Percentiles rank a stretch among this genome's conserved stretches.
Evolutionary conservation across 2,329 filamentous ascomycete genomes (phyloP).

Genomic region (Colletotrichum chlorophyti): DNA sequence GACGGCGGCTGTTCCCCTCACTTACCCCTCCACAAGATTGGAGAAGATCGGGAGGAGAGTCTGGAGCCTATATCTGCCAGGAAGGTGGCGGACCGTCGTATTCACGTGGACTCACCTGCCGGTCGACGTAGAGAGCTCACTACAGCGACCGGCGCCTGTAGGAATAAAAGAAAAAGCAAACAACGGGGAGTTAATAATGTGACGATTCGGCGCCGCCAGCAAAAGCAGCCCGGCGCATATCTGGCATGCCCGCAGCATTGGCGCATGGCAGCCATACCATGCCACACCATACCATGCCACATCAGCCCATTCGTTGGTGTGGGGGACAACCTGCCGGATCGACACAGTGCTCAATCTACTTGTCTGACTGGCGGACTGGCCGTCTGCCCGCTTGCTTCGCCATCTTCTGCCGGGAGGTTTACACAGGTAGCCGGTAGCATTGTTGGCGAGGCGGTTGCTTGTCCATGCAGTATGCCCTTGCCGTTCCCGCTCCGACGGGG

Average conservation of each 20-base stretch:
- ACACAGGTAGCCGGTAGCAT: no score
- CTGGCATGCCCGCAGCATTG: conserved; percentile 18
- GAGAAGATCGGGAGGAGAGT: no score
- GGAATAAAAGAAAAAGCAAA: neutral
- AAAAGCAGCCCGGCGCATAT: conserved; percentile 5
- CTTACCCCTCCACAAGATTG: neutral
- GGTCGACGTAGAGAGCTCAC: neutral
- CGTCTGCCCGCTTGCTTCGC: neutral
- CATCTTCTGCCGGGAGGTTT: no score
- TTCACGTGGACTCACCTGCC: neutral
- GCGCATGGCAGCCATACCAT: conserved; percentile 21
- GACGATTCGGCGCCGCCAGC: neutral
- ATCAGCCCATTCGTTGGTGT: neutral
- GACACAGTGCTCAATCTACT: conserved; percentile 8
- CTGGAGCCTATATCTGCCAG: neutral
- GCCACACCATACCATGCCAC: neutral
- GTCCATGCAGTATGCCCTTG: neutral
- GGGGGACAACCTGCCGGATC: conserved; percentile 16
- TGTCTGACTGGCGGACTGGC: neutral
- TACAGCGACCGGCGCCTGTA: neutral
- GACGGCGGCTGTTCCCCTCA: no score
- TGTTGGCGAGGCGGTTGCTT: neutral
- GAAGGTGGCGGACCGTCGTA: neutral
- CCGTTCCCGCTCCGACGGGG: neutral
- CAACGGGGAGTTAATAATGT: no score